A percentile compares a stretch with the other conserved stretches of the same genome.
These are phyloP conservation scores for Cerioporus squamosus DNA, from an alignment of 1,284 basidiomycete species.

Conservation along the genomic window DNA sequence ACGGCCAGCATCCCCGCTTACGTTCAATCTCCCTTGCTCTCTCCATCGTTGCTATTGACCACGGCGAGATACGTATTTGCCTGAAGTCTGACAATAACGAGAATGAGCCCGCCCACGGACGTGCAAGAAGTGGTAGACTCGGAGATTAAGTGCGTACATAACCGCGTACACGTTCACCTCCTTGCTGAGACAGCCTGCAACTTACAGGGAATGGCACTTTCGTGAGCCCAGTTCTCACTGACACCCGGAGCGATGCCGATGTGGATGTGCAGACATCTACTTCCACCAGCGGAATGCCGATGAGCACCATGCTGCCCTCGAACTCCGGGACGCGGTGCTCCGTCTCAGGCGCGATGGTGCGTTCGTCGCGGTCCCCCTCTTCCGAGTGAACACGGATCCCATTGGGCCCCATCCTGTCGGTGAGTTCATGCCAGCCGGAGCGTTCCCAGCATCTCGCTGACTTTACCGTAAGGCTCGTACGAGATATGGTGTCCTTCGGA, in stretches of 20 bases:
- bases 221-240: slow-evolving; percentile 44
- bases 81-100: no score
- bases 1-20: no score
- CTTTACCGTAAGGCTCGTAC: slow-evolving; percentile 59
- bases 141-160: slow-evolving; percentile 63
- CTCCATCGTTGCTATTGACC: no score
- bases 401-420: slow-evolving; percentile 80
- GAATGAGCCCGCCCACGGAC: slow-evolving; percentile 54
- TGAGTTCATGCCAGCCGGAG: slow-evolving; percentile 34
- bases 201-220: slow-evolving; percentile 75
- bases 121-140: slow-evolving; percentile 61
- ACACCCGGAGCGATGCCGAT: not conserved
- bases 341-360: slow-evolving; percentile 71
- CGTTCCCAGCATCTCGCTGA: not conserved
- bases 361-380: slow-evolving; percentile 76
- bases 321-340: slow-evolving; percentile 71
- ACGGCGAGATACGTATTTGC: no score
- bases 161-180: not conserved
- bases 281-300: slow-evolving; percentile 70
- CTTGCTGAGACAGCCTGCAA: not conserved
- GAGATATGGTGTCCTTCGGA: slow-evolving; percentile 78
- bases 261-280: slow-evolving; percentile 61
- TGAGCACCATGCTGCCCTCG: slow-evolving; percentile 66
- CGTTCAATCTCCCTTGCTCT: not conserved
- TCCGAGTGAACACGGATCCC: slow-evolving; percentile 67